A percentile compares a stretch with the other conserved stretches of the same genome.
phyloP scores from a whole-genome alignment of 495 filamentous ascomycete genomes.

The Echria macrotheca region DNA sequence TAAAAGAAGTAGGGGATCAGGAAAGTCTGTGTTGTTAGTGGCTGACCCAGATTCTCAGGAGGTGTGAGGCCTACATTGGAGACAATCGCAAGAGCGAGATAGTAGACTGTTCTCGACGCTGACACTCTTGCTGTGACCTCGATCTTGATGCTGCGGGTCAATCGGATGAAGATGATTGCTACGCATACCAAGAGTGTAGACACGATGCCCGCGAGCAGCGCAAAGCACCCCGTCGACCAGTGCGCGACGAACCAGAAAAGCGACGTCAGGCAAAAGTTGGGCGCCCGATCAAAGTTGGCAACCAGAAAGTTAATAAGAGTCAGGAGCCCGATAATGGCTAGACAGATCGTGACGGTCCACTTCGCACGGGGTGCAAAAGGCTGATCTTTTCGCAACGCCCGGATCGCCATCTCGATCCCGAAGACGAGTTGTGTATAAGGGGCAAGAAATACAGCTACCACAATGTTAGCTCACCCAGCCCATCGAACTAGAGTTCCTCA shows the following conservation, averaged over 20 bases:
- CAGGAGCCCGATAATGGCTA: slow-evolving; percentile 33
- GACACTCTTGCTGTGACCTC: slow-evolving; percentile 36
- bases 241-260: slow-evolving; percentile 48
- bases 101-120: slow-evolving; percentile 46
- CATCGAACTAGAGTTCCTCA: background rate
- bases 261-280: slow-evolving; percentile 39
- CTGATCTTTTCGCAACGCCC: slow-evolving; percentile 28
- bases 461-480: slow-evolving; percentile 12
- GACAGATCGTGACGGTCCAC: slow-evolving; percentile 39
- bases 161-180: slow-evolving; percentile 32
- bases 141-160: slow-evolving; percentile 36
- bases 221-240: slow-evolving; percentile 38
- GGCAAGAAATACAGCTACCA: slow-evolving; percentile 41
- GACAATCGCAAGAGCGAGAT: slow-evolving; percentile 35
- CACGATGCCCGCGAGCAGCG: slow-evolving; percentile 30
- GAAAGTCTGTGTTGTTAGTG: slow-evolving; percentile 21
- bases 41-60: slow-evolving; percentile 10
- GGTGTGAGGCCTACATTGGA: slow-evolving; percentile 32
- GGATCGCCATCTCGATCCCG: slow-evolving; percentile 35
- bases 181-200: slow-evolving; percentile 26
- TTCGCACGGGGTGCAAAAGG: slow-evolving; percentile 37
- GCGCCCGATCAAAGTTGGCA: slow-evolving; percentile 35
- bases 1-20: slow-evolving; percentile 42
- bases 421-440: slow-evolving; percentile 45
- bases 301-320: slow-evolving; percentile 37